These are phyloP conservation scores for Reticulomyxa filosa DNA, from an alignment of 78 protist species.

Conservation along the genomic window DNA sequence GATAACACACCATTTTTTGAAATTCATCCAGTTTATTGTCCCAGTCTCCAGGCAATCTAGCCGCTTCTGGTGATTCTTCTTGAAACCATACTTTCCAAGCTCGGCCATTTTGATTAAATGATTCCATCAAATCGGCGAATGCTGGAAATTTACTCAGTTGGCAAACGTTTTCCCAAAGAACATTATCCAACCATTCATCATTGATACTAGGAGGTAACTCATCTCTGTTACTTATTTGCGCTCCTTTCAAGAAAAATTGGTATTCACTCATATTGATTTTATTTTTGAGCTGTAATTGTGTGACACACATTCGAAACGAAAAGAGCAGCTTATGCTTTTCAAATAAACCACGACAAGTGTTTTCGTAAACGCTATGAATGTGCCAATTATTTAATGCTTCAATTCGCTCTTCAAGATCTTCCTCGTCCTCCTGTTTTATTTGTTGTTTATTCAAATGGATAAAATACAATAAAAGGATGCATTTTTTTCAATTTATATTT, in stretches of 20 bases:
- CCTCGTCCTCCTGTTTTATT: neutral
- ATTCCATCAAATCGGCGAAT: conserved; percentile 23
- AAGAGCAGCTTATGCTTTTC: conserved; percentile 65
- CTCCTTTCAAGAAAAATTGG: conserved; percentile 56
- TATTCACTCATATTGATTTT: conserved; percentile 35
- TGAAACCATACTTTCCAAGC: conserved; percentile 62
- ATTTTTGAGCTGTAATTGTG: conserved; percentile 18
- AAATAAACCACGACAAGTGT: conserved; percentile 57
- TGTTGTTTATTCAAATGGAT: too few relatives aligned
- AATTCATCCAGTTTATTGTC: conserved; percentile 36
- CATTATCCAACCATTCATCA: conserved; percentile 42
- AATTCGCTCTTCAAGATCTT: conserved; percentile 24
- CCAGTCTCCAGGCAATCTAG: conserved; percentile 53
- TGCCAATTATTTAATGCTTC: conserved; percentile 31
- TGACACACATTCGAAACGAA: conserved; percentile 53
- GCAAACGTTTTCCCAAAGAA: conserved; percentile 52
- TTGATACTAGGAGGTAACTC: conserved; percentile 32
- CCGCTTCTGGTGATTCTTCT: conserved; percentile 38
- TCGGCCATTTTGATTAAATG: conserved; percentile 27
- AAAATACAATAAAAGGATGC: too few relatives aligned
- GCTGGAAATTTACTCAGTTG: conserved; percentile 37
- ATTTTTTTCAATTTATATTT: too few relatives aligned
- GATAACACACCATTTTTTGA: too few relatives aligned
- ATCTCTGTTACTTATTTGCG: conserved; percentile 39
- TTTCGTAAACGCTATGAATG: conserved; percentile 30